Evolutionary conservation across 495 filamentous ascomycete species (phyloP).

Genomic region (Talaromyces thailandensis): DNA sequence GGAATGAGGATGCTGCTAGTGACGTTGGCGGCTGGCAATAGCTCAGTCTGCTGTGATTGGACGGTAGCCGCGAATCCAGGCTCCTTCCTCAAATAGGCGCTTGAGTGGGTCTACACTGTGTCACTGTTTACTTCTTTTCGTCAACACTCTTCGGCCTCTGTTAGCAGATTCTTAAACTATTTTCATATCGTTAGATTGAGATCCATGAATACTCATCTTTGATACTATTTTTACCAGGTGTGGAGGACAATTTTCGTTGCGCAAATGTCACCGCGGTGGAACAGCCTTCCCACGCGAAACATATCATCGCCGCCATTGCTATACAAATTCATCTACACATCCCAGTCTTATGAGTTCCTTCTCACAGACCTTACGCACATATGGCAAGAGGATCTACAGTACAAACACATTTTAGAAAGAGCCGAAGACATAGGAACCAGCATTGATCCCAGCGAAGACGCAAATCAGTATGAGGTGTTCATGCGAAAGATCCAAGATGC

Average conservation of each 20-base stretch:
- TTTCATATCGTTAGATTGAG: neutral
- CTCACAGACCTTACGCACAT: conserved; percentile 78
- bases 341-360: conserved; percentile 57
- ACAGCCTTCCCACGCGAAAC: conserved; percentile 17
- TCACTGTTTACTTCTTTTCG: conserved; percentile 6
- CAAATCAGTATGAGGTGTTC: conserved; percentile 61
- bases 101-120: conserved; percentile 23
- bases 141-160: conserved; percentile 9
- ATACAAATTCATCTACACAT: conserved; percentile 40
- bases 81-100: conserved; percentile 7
- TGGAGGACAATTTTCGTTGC: neutral
- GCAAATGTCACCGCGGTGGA: conserved; percentile 34
- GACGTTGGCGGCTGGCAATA: conserved; percentile 6
- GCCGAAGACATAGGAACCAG: conserved; percentile 59
- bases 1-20: neutral
- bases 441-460: conserved; percentile 78
- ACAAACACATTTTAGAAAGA: conserved; percentile 52
- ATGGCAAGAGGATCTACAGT: conserved; percentile 69
- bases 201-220: neutral
- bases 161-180: conserved; percentile 1
- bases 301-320: conserved; percentile 39
- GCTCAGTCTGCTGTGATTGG: neutral
- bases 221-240: neutral
- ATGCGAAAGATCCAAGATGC: conserved; percentile 62
- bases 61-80: neutral